Evolutionary conservation across 75 land plant species (phyloP), one percentile per base, ranked within the genome.

Genomic region (Picea glauca): DNA sequence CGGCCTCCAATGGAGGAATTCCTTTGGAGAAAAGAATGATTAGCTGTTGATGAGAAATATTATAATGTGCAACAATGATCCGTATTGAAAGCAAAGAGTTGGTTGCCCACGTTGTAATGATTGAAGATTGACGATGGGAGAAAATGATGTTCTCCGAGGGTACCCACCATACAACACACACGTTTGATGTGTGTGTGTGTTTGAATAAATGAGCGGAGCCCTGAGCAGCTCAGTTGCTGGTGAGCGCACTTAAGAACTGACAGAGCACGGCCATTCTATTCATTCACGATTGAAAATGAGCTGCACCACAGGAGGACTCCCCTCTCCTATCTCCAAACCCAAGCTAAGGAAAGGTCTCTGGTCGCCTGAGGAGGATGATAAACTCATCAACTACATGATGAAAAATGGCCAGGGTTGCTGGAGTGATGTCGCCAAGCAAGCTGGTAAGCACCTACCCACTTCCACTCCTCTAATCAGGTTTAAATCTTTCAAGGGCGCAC

Each of bases 311-410:
- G 54, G 56, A 50, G 56, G 56, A 8, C 56, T 50, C 56, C 2
- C 56, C 56, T 50, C 56, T 50, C 56, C 56, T 9, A 11, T 50
- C 56, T 50, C 73, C 3, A 70, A 70, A 70, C 73, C 73, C 1
- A 89, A 87, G 87, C 82, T 91, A 57, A 79, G 90, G 79, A 92
- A 90, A 77, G 94, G 94, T 8, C 81, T 92, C 65, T 92, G 94
- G 94, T 91, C 94, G 26, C 89, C 94, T 6, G 92, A 93, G 57
- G 94, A 92, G 80, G 93, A 92, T 75, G 89, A 89, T 56, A 92
- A 88, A 84, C 84, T 92, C 32, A 84, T 92, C 76, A 83, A 82
- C 31, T 92, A 92, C 76, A 92, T 92, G 89, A 75, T 82, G 20
- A 86, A 72, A 59, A 90, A 90, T 75, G 94, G 94, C 12, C 91